A percentile compares a stretch with the other conserved stretches of the same genome.
These are phyloP conservation scores for Saturnispora zaruensis DNA, from an alignment of 805 yeast genomes.

Conservation along the genomic window DNA sequence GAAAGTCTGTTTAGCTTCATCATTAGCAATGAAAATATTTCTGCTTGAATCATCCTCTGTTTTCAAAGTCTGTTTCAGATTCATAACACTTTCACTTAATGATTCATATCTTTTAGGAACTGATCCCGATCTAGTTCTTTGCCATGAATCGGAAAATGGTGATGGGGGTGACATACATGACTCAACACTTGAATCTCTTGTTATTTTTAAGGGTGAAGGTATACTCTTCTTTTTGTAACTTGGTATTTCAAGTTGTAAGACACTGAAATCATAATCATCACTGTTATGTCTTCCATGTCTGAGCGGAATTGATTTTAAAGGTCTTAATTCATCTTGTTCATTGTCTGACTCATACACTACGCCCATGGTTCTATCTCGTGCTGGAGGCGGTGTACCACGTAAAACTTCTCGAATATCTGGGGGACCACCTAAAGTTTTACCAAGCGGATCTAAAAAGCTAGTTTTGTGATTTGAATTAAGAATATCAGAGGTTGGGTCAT, in stretches of 20 bases:
- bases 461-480: neutral
- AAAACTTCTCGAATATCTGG: conserved; percentile 6
- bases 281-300: conserved; percentile 2
- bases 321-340: conserved; percentile 12
- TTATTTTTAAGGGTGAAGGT: conserved; percentile 1
- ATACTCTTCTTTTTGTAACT: conserved; percentile 1
- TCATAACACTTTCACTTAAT: conserved; percentile 16
- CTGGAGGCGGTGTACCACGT: conserved; percentile 10
- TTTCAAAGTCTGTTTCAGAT: conserved; percentile 13
- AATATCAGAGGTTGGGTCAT: neutral
- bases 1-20: conserved; percentile 1
- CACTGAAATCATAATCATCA: neutral
- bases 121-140: conserved; percentile 14
- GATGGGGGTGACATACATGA: neutral
- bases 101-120: conserved; percentile 20
- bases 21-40: neutral
- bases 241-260: neutral
- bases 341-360: conserved; percentile 25
- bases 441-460: neutral
- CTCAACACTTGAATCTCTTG: neutral
- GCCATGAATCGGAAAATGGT: conserved; percentile 4
- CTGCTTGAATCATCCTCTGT: neutral
- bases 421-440: conserved; percentile 4
- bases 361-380: conserved; percentile 22
- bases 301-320: neutral